Evolutionary conservation across 495 filamentous ascomycete genomes (phyloP).

Genomic region (Chaetomium fimeti): DNA sequence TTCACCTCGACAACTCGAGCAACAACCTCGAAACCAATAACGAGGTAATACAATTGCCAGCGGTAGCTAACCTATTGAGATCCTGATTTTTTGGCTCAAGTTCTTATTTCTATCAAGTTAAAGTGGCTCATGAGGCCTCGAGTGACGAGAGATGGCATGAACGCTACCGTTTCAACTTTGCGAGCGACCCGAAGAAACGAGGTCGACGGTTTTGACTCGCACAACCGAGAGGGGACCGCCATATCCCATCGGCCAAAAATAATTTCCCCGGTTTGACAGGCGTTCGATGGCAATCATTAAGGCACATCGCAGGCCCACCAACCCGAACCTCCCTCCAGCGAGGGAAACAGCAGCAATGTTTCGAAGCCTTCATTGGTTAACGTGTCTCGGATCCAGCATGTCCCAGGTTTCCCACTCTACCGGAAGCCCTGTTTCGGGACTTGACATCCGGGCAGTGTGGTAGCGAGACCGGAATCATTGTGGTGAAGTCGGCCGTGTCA

Average conservation of each 20-base stretch:
- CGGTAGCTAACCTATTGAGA: too few relatives aligned
- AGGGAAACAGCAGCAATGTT: neutral
- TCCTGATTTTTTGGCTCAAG: neutral
- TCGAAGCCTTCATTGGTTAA: neutral
- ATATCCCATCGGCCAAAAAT: neutral
- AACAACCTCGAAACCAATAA: too few relatives aligned
- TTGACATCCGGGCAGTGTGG: neutral
- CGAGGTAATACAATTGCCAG: too few relatives aligned
- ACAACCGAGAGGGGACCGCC: neutral
- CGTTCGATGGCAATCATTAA: constrained; percentile 18
- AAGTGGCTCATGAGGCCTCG: neutral
- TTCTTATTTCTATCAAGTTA: neutral
- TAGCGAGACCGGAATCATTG: neutral
- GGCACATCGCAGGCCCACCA: neutral
- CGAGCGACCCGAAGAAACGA: constrained; percentile 4
- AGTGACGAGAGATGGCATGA: constrained; percentile 26
- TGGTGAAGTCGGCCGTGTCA: neutral
- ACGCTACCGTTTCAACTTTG: constrained; percentile 33
- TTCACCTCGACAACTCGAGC: too few relatives aligned
- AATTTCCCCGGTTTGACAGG: neutral
- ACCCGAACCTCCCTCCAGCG: neutral
- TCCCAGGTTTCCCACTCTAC: neutral
- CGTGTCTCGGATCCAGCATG: neutral
- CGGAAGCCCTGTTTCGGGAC: neutral
- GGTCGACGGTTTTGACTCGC: neutral